phyloP scores from a whole-genome alignment of 768 basidiomycete genomes.

The Auriscalpium orientale region DNA sequence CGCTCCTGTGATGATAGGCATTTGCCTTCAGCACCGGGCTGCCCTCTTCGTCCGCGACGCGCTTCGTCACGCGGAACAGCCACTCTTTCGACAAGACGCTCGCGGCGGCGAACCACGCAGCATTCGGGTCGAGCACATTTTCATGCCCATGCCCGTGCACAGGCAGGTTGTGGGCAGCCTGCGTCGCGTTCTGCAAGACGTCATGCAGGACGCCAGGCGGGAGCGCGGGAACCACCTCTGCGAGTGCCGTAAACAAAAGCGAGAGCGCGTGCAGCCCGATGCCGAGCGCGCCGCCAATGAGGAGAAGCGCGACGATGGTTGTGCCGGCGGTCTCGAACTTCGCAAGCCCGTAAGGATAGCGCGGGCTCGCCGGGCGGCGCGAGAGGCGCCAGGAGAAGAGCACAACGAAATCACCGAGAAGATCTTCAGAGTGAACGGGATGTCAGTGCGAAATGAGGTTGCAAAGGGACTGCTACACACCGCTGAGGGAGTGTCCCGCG shows the following conservation, averaged over 20 bases:
- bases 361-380: slow-evolving; percentile 66
- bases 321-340: slow-evolving; percentile 97
- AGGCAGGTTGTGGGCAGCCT: slow-evolving; percentile 48
- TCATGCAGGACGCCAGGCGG: slow-evolving; percentile 59
- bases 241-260: slow-evolving; percentile 68
- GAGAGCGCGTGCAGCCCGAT: slow-evolving; percentile 89
- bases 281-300: slow-evolving; percentile 77
- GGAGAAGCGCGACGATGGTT: slow-evolving; percentile 78
- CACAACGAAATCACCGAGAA: slow-evolving; percentile 87
- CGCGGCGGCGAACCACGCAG: slow-evolving; percentile 89
- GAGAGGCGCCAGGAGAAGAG: slow-evolving; percentile 85
- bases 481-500: slow-evolving; percentile 86
- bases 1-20: slow-evolving; percentile 95
- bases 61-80: slow-evolving; percentile 83
- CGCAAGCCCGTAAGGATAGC: slow-evolving; percentile 83
- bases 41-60: slow-evolving; percentile 85
- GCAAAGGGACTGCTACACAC: slow-evolving; percentile 33
- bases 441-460: background rate
- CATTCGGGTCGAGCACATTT: slow-evolving; percentile 76
- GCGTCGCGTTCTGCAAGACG: slow-evolving; percentile 48
- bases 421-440: slow-evolving; percentile 35
- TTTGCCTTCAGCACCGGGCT: slow-evolving; percentile 93
- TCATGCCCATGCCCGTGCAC: slow-evolving; percentile 39
- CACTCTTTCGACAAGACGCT: slow-evolving; percentile 86
- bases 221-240: slow-evolving; percentile 54